A percentile compares a stretch with the other conserved stretches of the same genome.
Evolutionary conservation across 495 filamentous ascomycete species (phyloP).

Genomic region (Staphylotrichum longicolle): DNA sequence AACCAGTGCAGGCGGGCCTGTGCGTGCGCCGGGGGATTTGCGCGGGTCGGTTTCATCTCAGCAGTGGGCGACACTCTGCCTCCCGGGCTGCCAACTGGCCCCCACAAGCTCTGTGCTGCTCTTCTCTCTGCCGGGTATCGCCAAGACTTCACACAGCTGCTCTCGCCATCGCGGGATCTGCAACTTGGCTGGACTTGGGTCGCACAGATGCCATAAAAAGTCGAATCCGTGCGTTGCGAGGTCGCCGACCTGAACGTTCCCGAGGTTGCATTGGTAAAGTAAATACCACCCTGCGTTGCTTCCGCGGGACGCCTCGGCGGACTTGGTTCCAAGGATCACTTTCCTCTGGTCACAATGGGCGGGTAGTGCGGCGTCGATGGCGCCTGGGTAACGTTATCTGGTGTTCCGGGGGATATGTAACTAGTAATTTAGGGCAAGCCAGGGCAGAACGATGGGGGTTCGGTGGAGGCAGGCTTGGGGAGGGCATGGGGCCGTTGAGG

Average conservation of each 20-base stretch:
- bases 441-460: neutral
- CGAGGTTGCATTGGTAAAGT: slow-evolving; percentile 15
- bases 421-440: too few species aligned
- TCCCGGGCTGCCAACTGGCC: too few species aligned
- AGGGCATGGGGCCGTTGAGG: slow-evolving; percentile 2
- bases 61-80: too few species aligned
- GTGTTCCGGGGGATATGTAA: too few species aligned
- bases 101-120: too few species aligned
- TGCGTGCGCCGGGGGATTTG: too few species aligned
- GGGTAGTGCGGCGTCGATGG: neutral
- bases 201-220: slow-evolving; percentile 11
- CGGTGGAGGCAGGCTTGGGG: neutral
- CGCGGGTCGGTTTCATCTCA: too few species aligned
- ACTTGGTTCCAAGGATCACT: neutral
- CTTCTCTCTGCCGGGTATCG: too few species aligned
- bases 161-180: slow-evolving; percentile 10
- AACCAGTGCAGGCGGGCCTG: too few species aligned
- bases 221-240: slow-evolving; percentile 13
- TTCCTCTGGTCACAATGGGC: neutral
- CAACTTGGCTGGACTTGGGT: slow-evolving; percentile 14
- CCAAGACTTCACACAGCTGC: neutral
- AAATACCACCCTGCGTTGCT: slow-evolving; percentile 9
- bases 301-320: slow-evolving; percentile 1
- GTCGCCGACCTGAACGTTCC: slow-evolving; percentile 20
- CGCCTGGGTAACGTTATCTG: too few species aligned